Conservation (phyloP, 495 filamentous ascomycete genomes). For the Aspergillus hancockii region DNA sequence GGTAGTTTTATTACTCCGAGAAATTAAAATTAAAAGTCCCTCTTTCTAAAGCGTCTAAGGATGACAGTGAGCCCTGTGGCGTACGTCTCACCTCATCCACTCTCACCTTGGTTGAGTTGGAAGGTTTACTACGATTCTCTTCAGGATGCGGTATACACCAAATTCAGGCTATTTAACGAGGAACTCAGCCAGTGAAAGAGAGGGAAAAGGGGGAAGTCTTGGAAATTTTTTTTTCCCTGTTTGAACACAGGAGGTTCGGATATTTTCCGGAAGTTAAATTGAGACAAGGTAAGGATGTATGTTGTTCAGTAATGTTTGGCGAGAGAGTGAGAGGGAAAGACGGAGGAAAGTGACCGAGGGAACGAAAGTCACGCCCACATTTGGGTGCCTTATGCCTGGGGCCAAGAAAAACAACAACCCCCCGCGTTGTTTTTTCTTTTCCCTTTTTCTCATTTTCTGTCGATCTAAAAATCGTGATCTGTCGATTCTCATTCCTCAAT, state of each 20-base stretch:
- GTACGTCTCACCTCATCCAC: not conserved
- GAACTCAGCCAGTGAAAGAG: no score
- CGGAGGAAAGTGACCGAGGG: not conserved
- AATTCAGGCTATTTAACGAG: slow-evolving; percentile 1
- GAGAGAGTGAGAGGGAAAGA: no score
- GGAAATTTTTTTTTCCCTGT: not conserved
- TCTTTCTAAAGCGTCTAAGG: not conserved
- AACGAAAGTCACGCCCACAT: not conserved
- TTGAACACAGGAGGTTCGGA: slow-evolving; percentile 3
- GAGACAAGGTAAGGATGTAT: not conserved
- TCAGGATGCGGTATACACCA: not conserved
- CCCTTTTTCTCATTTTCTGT: not conserved
- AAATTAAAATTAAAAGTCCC: slow-evolving; percentile 2
- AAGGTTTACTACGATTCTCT: not conserved
- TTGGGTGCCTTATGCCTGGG: not conserved
- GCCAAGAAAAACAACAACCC: not conserved
- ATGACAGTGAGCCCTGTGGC: not conserved
- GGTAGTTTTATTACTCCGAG: not conserved
- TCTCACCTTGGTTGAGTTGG: not conserved
- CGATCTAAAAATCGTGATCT: not conserved
- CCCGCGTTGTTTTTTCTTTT: not conserved
- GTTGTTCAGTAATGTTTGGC: no score
- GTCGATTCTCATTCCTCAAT: not conserved
- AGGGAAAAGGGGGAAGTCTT: not conserved
- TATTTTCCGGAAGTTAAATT: slow-evolving; percentile 10